A percentile compares a stretch with the other conserved stretches of the same genome.
Conservation (phyloP, 73 alveolate species). For the Paramecium pentaurelia region DNA sequence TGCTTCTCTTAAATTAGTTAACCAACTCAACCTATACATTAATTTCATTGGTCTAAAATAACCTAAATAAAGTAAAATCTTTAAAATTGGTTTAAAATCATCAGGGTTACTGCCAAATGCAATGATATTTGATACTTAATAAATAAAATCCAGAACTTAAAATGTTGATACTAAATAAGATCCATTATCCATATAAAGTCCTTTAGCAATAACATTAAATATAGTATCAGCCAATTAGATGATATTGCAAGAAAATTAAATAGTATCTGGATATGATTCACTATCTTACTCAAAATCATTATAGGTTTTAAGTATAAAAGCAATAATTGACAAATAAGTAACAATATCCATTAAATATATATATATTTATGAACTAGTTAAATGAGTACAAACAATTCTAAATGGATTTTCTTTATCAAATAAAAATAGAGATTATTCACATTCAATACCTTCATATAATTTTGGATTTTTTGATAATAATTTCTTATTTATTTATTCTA, state of each 20-base stretch:
- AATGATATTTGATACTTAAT: not conserved
- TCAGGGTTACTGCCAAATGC: not conserved
- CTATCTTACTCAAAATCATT: not conserved
- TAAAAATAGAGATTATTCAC: not conserved
- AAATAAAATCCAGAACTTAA: not conserved
- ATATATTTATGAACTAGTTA: not conserved
- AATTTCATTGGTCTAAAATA: conserved; percentile 9
- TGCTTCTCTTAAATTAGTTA: not conserved
- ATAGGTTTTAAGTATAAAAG: not conserved
- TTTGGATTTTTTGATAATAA: not conserved
- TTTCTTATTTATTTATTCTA: not conserved
- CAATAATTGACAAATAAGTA: not conserved
- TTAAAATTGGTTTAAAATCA: not conserved
- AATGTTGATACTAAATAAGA: not conserved
- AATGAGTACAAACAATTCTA: not conserved
- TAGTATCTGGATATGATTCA: conserved; percentile 8
- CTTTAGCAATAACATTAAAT: not conserved
- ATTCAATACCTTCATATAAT: not conserved
- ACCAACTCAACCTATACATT: not conserved
- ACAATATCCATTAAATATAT: not conserved
- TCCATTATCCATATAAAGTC: not conserved
- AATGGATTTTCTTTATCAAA: not conserved
- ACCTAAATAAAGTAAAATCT: not conserved
- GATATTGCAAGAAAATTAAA: not conserved
- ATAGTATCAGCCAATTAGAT: not conserved